Conservation (phyloP, 2,329 filamentous ascomycete genomes). For the Colletotrichum navitas region DNA sequence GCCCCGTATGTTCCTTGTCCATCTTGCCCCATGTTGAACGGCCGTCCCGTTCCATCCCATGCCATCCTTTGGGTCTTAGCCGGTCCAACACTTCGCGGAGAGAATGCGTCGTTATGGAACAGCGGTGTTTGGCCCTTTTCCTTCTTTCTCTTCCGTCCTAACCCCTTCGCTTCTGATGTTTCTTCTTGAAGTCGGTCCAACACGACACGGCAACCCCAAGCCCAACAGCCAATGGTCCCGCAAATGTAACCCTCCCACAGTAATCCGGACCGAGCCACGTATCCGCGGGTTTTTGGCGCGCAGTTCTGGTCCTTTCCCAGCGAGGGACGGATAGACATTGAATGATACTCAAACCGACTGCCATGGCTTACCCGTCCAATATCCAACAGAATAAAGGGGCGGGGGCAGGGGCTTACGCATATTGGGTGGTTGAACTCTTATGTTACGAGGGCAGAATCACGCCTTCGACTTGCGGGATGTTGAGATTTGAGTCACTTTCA, state of each 20-base stretch:
- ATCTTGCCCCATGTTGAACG: neutral
- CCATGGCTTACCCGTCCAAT: neutral
- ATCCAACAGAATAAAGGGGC: neutral
- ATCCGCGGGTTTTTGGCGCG: neutral
- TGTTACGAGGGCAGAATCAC: conserved; percentile 3
- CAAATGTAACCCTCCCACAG: neutral
- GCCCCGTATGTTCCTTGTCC: conserved; percentile 1
- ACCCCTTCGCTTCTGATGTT: too few relatives aligned
- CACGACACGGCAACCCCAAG: neutral
- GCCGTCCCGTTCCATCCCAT: conserved; percentile 17
- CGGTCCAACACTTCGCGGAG: conserved; percentile 9
- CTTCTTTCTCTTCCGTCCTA: neutral
- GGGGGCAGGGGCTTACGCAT: neutral
- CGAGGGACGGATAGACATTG: neutral
- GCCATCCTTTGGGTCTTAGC: conserved; percentile 3
- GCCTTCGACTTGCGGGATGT: conserved; percentile 19
- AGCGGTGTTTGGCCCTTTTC: neutral
- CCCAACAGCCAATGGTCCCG: neutral
- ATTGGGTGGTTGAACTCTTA: conserved; percentile 11
- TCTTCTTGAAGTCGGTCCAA: neutral
- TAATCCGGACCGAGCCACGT: neutral
- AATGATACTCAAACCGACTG: neutral
- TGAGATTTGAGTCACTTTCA: conserved; percentile 10
- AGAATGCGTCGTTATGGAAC: neutral
- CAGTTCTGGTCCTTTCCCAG: conserved; percentile 2